These are phyloP conservation scores for Trichoderma asperelloides DNA, from an alignment of 495 filamentous ascomycete species.

Conservation along the genomic window DNA sequence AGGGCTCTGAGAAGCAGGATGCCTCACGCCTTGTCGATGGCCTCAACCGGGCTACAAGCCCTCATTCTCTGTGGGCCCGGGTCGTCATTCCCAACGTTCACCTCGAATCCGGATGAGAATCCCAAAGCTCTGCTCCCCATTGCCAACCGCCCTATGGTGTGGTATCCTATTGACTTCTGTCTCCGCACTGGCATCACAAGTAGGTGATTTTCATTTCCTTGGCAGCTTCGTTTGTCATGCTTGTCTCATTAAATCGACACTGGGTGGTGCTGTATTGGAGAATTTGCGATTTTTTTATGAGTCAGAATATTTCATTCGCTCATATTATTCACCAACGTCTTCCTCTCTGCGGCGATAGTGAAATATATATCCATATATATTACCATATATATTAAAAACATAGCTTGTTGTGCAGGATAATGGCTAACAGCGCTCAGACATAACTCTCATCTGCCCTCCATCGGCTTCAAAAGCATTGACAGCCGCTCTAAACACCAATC, in stretches of 20 bases:
- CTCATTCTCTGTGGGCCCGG: slow-evolving; percentile 90
- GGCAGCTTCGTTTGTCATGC: neutral
- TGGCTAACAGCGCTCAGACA: slow-evolving; percentile 42
- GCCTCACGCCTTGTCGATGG: slow-evolving; percentile 62
- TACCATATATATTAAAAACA: neutral
- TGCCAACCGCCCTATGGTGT: slow-evolving; percentile 93
- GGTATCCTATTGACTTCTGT: slow-evolving; percentile 88
- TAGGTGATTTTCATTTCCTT: slow-evolving; percentile 27
- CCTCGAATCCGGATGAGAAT: slow-evolving; percentile 75
- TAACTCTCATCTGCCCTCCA: slow-evolving; percentile 74
- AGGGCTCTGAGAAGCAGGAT: slow-evolving; percentile 25
- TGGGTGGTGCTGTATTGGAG: neutral
- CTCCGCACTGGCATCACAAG: slow-evolving; percentile 75
- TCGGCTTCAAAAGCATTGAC: slow-evolving; percentile 61
- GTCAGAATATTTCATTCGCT: neutral
- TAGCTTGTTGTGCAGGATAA: neutral
- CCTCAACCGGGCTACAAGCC: slow-evolving; percentile 79
- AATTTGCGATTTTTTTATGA: neutral
- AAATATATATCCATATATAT: too few relatives aligned
- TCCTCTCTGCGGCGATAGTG: neutral
- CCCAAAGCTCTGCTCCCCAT: slow-evolving; percentile 88
- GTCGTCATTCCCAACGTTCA: slow-evolving; percentile 84
- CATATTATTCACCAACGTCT: neutral
- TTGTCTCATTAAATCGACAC: slow-evolving; percentile 8
- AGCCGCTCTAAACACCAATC: slow-evolving; percentile 75